phyloP scores from a whole-genome alignment of 495 filamentous ascomycete species.

The Poronia punctata region DNA sequence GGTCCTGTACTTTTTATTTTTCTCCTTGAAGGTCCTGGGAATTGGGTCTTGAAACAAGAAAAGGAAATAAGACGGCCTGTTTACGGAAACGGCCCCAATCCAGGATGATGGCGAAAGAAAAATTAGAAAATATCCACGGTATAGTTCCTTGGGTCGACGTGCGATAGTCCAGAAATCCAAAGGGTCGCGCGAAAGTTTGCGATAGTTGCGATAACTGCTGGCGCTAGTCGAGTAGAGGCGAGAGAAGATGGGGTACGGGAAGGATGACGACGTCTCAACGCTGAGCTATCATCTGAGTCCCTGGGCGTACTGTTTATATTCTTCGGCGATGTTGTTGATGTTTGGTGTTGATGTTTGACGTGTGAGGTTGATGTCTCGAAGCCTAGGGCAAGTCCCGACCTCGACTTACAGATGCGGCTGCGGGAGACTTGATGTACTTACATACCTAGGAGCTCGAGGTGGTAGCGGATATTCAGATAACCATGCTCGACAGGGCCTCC shows the following conservation, averaged over 20 bases:
- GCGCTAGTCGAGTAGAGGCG: constrained; percentile 9
- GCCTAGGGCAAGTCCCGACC: constrained; percentile 16
- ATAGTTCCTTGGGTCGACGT: constrained; percentile 23
- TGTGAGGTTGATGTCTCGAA: constrained; percentile 17
- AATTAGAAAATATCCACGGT: constrained; percentile 21
- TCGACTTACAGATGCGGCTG: constrained; percentile 5
- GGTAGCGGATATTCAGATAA: constrained; percentile 30
- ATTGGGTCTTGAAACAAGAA: constrained; percentile 22
- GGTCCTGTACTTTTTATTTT: constrained; percentile 21
- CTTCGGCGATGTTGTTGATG: constrained; percentile 7
- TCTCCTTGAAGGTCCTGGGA: constrained; percentile 3
- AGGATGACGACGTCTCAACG: constrained; percentile 2
- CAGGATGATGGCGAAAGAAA: constrained; percentile 13
- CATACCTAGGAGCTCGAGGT: too few relatives aligned
- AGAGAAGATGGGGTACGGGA: constrained; percentile 8
- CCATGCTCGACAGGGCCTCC: constrained; percentile 7
- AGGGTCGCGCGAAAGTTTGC: constrained; percentile 1
- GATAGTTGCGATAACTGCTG: constrained; percentile 5
- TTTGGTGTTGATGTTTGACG: constrained; percentile 1
- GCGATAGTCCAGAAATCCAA: constrained; percentile 15
- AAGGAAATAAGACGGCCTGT: constrained; percentile 21
- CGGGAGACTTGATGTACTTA: constrained; percentile 30
- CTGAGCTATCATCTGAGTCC: constrained; percentile 9
- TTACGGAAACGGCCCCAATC: constrained; percentile 20
- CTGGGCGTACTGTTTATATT: background rate